A percentile compares a stretch with the other conserved stretches of the same genome.
phyloP scores from a whole-genome alignment of 164 flowering plant species.

The Malania oleifera region DNA sequence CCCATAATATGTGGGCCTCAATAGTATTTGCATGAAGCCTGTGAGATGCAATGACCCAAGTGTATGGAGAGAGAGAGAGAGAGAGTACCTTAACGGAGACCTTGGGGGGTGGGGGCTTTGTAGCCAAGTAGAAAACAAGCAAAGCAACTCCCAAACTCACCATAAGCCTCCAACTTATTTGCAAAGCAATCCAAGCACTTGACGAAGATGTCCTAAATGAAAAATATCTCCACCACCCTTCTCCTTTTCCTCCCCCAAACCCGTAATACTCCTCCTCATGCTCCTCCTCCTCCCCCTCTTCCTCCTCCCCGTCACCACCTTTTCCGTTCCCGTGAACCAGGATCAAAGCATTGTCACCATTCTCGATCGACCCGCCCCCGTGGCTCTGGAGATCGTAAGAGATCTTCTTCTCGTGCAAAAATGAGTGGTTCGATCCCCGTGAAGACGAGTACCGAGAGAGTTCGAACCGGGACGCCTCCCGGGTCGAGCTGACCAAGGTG shows the following conservation, averaged over 20 bases:
- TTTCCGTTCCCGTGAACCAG: constrained; percentile 9
- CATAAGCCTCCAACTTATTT: constrained; percentile 59
- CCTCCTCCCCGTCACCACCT: constrained; percentile 15
- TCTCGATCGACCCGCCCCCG: constrained; percentile 9
- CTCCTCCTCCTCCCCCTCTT: constrained; percentile 18
- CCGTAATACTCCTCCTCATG: constrained; percentile 10
- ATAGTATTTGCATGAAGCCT: not conserved
- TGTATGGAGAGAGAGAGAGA: not conserved
- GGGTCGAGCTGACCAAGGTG: constrained; percentile 6
- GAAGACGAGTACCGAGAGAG: constrained; percentile 69
- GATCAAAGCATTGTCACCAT: constrained; percentile 16
- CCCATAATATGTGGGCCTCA: no score
- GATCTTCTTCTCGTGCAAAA: constrained; percentile 34
- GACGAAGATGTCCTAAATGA: constrained; percentile 42
- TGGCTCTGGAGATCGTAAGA: constrained; percentile 20
- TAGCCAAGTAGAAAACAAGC: constrained; percentile 66
- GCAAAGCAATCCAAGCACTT: constrained; percentile 47
- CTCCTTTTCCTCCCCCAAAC: not conserved
- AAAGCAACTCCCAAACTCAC: constrained; percentile 59
- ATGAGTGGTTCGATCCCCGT: constrained; percentile 54
- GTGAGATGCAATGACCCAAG: not conserved
- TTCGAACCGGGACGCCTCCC: constrained; percentile 21
- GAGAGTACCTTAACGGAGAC: constrained; percentile 52
- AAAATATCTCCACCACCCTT: constrained; percentile 38
- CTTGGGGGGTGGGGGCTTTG: constrained; percentile 69